Conservation (phyloP, 345 rosid species). For the Dipteronia sinensis region DNA sequence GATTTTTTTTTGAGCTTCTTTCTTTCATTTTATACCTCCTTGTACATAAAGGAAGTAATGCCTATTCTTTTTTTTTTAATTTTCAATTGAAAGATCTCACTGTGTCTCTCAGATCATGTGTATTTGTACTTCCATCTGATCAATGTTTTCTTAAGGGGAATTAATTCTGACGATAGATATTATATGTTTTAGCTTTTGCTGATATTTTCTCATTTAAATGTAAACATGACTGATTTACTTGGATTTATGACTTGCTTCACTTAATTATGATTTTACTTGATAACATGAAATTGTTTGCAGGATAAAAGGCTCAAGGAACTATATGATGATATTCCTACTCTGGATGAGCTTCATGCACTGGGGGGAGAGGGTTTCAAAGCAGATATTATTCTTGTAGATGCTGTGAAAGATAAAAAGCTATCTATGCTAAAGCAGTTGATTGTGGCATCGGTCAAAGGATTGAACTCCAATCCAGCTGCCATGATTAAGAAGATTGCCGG, state of each 20-base stretch:
- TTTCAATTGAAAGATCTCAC: neutral
- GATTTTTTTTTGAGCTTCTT: neutral
- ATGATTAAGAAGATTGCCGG: constrained; percentile 91
- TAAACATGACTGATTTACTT: neutral
- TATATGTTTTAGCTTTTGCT: neutral
- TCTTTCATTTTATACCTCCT: neutral
- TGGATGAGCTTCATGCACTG: constrained; percentile 85
- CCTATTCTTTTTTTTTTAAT: neutral
- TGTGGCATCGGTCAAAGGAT: constrained; percentile 72
- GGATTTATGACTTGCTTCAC: neutral
- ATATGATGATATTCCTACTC: constrained; percentile 71
- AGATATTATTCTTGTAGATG: constrained; percentile 85
- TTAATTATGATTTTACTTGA: constrained; percentile 8
- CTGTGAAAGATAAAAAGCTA: constrained; percentile 82
- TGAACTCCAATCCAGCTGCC: constrained; percentile 86
- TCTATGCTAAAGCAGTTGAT: constrained; percentile 85
- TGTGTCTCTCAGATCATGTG: neutral
- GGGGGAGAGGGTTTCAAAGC: constrained; percentile 73
- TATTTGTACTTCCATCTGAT: neutral
- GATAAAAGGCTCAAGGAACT: constrained; percentile 80
- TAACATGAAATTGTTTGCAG: constrained; percentile 38
- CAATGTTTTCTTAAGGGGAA: neutral
- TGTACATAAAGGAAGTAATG: neutral
- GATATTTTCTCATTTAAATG: neutral
- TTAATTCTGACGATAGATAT: neutral